Evolutionary conservation across 2,329 filamentous ascomycete species (phyloP).

Genomic region (Bipolaris cookei): DNA sequence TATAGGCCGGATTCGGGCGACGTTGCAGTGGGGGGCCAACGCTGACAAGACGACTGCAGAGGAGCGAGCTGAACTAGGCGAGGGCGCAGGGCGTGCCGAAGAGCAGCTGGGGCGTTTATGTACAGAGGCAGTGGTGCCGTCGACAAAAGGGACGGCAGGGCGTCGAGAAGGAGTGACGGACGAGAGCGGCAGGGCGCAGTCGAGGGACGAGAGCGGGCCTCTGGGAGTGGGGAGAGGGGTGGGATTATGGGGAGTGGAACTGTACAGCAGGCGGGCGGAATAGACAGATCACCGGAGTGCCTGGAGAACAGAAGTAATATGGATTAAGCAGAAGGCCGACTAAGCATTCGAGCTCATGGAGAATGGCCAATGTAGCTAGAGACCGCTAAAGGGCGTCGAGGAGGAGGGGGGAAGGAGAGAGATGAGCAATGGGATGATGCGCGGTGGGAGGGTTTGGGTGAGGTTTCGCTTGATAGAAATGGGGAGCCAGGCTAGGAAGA

Average conservation of each 20-base stretch:
- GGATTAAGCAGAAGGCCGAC: slow-evolving; percentile 43
- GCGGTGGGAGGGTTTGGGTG: slow-evolving; percentile 15
- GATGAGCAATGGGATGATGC: slow-evolving; percentile 17
- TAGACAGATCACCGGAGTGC: slow-evolving; percentile 46
- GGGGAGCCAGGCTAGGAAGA: slow-evolving; percentile 21
- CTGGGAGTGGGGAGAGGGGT: slow-evolving; percentile 10
- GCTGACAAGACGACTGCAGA: slow-evolving; percentile 7
- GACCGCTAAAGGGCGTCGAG: slow-evolving; percentile 7
- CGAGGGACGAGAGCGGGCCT: slow-evolving; percentile 14
- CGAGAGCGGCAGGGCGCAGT: slow-evolving; percentile 22
- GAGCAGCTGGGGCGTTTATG: slow-evolving; percentile 8
- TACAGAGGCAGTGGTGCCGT: slow-evolving; percentile 20
- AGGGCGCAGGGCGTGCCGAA: not conserved
- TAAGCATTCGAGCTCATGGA: slow-evolving; percentile 39
- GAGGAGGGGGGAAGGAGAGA: slow-evolving; percentile 21
- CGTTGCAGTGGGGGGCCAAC: slow-evolving; percentile 10
- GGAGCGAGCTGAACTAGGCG: slow-evolving; percentile 14
- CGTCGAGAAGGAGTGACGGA: slow-evolving; percentile 39
- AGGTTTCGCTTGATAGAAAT: slow-evolving; percentile 26
- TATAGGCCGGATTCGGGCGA: slow-evolving; percentile 27
- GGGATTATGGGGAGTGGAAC: slow-evolving; percentile 40
- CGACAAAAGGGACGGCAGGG: slow-evolving; percentile 17
- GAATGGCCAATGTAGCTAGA: slow-evolving; percentile 22
- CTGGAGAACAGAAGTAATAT: slow-evolving; percentile 49
- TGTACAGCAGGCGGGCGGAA: slow-evolving; percentile 40